Base-by-base conservation (phyloP, 1,284 basidiomycete genomes). In the Pascua guehoae region DNA sequence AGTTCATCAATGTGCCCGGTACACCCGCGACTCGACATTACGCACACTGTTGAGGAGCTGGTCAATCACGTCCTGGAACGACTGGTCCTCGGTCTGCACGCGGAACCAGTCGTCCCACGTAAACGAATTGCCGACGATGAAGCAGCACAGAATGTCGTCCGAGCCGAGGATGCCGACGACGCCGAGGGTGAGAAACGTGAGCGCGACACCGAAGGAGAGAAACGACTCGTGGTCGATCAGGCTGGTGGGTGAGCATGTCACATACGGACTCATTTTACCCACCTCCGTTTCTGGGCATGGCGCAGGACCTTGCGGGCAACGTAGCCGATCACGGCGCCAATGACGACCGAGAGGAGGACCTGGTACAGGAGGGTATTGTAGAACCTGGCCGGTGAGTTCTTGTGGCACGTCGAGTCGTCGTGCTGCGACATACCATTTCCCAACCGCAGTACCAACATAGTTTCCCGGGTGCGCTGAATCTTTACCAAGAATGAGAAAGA, bases 131-230 rank as follows among this genome's bases (percentile, higher is more conserved):
- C 75, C 75, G 3, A 71, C 71, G 17, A 71, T 64, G 57, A 76
- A 76, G 55, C 74, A 72, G 52, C 68, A 70, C 11, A 97, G 82
- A 10, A 97, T 85, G 75, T 97, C 93, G 78, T 97, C 93, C 1
- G 90, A 88, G 14, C 93, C 93, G 24, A 95, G 81, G 36, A 95
- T 82, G 0, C 88, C 88, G 53, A 88, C 88, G 36, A 88, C 81
- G 12, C 92, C 93, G 57, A 91, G 88, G 16, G 88, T 90, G 64
- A 95, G 70, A 49, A 81, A 73, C 7, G 79, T 74, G 12, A 79
- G 63, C 5, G 73, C 75, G 15, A 78, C 66, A 11, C 75, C 72
- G 53, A 72, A 77, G 1, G 72, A 67, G 5, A 77, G 61, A 57
- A 77, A 77, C 1, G 70, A 72, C 50, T 77, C 75, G 65, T 77